Evolutionary conservation across 2,329 filamentous ascomycete species (phyloP).

Genomic region (Claviceps maximensis): DNA sequence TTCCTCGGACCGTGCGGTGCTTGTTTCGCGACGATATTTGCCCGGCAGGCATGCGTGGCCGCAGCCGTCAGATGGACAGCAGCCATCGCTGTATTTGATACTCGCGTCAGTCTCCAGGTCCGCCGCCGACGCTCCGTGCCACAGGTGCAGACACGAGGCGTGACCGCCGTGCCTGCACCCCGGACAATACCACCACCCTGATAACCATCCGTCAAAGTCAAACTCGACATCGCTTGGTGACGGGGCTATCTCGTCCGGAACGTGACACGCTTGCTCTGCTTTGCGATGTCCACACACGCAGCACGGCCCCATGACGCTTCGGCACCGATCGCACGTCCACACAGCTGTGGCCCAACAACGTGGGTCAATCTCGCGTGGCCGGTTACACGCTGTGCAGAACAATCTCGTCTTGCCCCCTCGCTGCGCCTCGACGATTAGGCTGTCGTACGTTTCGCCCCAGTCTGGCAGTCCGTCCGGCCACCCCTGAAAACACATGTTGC

Average conservation of each 20-base stretch:
- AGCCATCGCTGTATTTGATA: conserved; percentile 35
- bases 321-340: conserved; percentile 47
- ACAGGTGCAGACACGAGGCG: conserved; percentile 43
- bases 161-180: conserved; percentile 52
- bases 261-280: conserved; percentile 27
- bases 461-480: conserved; percentile 37
- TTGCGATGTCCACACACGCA: conserved; percentile 46
- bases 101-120: conserved; percentile 10
- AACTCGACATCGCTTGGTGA: conserved; percentile 12
- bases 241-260: conserved; percentile 18
- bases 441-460: conserved; percentile 42
- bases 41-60: conserved; percentile 50
- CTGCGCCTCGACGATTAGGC: conserved; percentile 41
- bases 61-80: conserved; percentile 52
- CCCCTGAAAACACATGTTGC: conserved; percentile 46
- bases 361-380: conserved; percentile 40
- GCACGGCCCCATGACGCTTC: conserved; percentile 38
- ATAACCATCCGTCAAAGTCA: conserved; percentile 14
- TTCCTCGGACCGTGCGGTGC: conserved; percentile 35
- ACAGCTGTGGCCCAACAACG: conserved; percentile 30
- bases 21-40: conserved; percentile 36
- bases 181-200: conserved; percentile 50
- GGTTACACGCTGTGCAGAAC: conserved; percentile 42
- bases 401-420: conserved; percentile 40
- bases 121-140: conserved; percentile 33